Conservation (phyloP, 306 rosid genomes). For the Oemleria cerasiformis region DNA sequence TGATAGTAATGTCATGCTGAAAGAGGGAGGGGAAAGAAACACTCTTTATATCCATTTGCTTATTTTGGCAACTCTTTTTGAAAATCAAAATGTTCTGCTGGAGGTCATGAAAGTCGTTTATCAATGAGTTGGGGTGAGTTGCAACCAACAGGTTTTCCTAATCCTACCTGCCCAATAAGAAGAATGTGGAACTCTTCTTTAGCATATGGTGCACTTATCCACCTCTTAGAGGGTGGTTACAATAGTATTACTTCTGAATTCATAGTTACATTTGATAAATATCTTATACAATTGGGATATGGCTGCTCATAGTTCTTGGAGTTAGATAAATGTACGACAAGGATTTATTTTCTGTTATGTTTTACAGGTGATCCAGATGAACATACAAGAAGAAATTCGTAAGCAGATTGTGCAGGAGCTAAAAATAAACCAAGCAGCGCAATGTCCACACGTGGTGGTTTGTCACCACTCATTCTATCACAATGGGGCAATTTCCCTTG, state of each 20-base stretch:
- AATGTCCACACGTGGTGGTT: conserved; percentile 88
- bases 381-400: conserved; percentile 89
- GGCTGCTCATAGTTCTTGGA: neutral
- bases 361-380: conserved; percentile 92
- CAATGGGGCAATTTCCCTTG: conserved; percentile 88
- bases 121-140: neutral
- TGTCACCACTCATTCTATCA: conserved; percentile 94
- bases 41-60: neutral
- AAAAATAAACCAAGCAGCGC: conserved; percentile 96
- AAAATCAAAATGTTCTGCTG: neutral
- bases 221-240: neutral
- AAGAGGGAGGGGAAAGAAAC: neutral
- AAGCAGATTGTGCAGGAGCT: conserved; percentile 98
- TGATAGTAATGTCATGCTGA: neutral
- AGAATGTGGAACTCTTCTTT: neutral
- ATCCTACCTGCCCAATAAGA: too few species aligned
- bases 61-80: neutral
- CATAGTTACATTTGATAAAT: neutral
- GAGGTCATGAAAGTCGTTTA: neutral
- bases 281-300: conserved; percentile 8
- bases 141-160: too few species aligned
- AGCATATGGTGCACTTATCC: neutral
- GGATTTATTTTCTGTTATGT: conserved; percentile 10
- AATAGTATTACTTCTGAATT: neutral
- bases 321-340: conserved; percentile 5